These are phyloP conservation scores for Pseudozyma pruni DNA, from an alignment of 1,284 basidiomycete species.

Conservation along the genomic window DNA sequence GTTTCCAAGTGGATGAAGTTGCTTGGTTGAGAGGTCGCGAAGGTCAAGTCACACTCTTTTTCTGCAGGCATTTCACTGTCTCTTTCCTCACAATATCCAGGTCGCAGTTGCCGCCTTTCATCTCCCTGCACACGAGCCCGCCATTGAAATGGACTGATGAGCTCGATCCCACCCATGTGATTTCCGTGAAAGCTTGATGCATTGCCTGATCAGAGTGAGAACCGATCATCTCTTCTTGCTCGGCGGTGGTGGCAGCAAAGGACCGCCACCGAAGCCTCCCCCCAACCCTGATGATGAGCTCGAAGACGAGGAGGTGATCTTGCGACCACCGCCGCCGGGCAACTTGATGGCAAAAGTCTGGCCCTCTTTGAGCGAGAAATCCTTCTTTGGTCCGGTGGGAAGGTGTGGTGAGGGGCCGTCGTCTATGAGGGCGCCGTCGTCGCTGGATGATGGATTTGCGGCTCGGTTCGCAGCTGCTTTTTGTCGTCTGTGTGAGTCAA, in stretches of 20 bases:
- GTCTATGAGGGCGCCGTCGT: conserved; percentile 17
- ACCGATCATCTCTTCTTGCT: conserved; percentile 42
- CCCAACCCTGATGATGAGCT: conserved; percentile 24
- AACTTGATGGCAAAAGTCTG: conserved; percentile 79
- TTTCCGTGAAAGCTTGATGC: too few species aligned
- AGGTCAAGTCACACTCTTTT: background rate
- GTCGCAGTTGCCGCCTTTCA: background rate
- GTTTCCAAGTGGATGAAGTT: conserved; percentile 52
- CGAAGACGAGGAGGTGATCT: conserved; percentile 36
- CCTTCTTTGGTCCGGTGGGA: conserved; percentile 80
- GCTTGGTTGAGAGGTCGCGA: conserved; percentile 16
- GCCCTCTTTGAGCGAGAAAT: conserved; percentile 94
- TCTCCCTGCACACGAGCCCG: background rate
- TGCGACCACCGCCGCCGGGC: conserved; percentile 44
- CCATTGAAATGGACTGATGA: background rate
- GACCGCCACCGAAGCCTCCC: conserved; percentile 23
- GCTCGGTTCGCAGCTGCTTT: conserved; percentile 43
- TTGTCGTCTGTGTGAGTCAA: conserved; percentile 40
- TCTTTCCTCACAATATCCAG: conserved; percentile 3
- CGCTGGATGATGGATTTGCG: conserved; percentile 20
- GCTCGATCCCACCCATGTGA: background rate
- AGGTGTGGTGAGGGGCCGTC: conserved; percentile 62
- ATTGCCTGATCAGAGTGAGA: too few species aligned
- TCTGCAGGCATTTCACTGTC: background rate
- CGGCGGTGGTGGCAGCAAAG: conserved; percentile 51